phyloP scores from a whole-genome alignment of 2,329 filamentous ascomycete genomes.

The Oidium heveae region DNA sequence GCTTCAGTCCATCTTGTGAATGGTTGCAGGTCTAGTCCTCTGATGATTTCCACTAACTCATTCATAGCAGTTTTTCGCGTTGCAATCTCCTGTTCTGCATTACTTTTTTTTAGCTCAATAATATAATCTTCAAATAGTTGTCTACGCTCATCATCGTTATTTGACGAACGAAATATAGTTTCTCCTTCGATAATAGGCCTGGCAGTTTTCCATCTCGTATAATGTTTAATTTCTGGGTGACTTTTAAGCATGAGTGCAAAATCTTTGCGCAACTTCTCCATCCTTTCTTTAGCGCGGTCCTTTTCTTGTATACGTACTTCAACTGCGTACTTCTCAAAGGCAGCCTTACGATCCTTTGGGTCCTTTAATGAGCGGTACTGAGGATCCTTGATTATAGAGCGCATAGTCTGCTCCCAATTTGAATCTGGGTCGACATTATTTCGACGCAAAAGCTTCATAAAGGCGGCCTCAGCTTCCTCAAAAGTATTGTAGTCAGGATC shows the following conservation, averaged over 20 bases:
- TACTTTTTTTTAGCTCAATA: slow-evolving; percentile 52
- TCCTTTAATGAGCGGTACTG: slow-evolving; percentile 87
- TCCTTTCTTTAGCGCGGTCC: slow-evolving; percentile 76
- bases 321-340: slow-evolving; percentile 86
- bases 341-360: slow-evolving; percentile 66
- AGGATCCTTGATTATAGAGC: slow-evolving; percentile 64
- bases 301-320: slow-evolving; percentile 83
- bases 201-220: slow-evolving; percentile 91
- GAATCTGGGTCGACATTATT: slow-evolving; percentile 74
- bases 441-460: slow-evolving; percentile 69
- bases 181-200: slow-evolving; percentile 84
- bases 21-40: slow-evolving; percentile 60
- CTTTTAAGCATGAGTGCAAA: slow-evolving; percentile 91
- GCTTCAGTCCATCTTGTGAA: slow-evolving; percentile 91
- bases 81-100: slow-evolving; percentile 49
- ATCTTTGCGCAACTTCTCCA: slow-evolving; percentile 75
- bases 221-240: slow-evolving; percentile 91
- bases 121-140: slow-evolving; percentile 90
- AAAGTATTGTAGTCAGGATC: slow-evolving; percentile 56
- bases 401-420: slow-evolving; percentile 77
- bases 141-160: slow-evolving; percentile 64
- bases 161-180: slow-evolving; percentile 80
- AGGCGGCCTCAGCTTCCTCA: slow-evolving; percentile 82
- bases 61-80: slow-evolving; percentile 62
- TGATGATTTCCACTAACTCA: slow-evolving; percentile 53